These are phyloP conservation scores for Mortierella sp. DNA, from an alignment of 371 early-diverging fungal genomes.

Conservation along the genomic window DNA sequence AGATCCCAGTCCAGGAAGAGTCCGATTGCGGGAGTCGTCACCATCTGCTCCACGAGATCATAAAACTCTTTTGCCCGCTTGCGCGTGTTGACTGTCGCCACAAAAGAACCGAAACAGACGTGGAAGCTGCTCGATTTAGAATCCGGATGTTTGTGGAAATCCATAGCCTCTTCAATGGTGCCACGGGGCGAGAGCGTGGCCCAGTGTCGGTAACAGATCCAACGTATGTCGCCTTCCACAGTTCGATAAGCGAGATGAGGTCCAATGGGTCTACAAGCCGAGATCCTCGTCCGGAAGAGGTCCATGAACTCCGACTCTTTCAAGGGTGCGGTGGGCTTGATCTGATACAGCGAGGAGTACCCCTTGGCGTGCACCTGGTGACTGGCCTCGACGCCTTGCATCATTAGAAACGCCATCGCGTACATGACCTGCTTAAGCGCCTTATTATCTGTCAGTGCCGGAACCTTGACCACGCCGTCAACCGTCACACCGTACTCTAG, in stretches of 20 bases:
- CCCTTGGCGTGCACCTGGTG: slow-evolving; percentile 20
- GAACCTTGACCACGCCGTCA: slow-evolving; percentile 19
- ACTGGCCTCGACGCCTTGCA: slow-evolving; percentile 25
- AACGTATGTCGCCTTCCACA: slow-evolving; percentile 28
- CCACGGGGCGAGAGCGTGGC: not conserved
- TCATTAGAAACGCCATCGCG: slow-evolving; percentile 31
- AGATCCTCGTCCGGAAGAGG: slow-evolving; percentile 8
- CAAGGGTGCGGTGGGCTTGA: slow-evolving; percentile 22
- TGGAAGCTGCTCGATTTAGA: not conserved
- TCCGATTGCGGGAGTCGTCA: slow-evolving; percentile 9
- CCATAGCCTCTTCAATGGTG: not conserved
- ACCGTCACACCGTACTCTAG: slow-evolving; percentile 23
- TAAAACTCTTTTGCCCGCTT: slow-evolving; percentile 19
- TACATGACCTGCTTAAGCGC: slow-evolving; percentile 20
- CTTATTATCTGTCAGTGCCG: slow-evolving; percentile 1
- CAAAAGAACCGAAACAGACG: slow-evolving; percentile 5
- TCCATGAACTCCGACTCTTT: slow-evolving; percentile 14
- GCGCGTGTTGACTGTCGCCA: slow-evolving; percentile 10
- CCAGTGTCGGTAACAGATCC: slow-evolving; percentile 21
- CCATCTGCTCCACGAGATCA: not conserved
- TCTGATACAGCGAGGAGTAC: slow-evolving; percentile 22
- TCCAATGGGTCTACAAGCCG: slow-evolving; percentile 2
- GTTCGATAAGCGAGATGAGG: slow-evolving; percentile 10
- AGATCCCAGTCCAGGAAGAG: slow-evolving; percentile 44
- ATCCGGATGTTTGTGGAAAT: slow-evolving; percentile 3